Evolutionary conservation across 805 yeast genomes (phyloP).

Genomic region (Blastobotrys robertii): DNA sequence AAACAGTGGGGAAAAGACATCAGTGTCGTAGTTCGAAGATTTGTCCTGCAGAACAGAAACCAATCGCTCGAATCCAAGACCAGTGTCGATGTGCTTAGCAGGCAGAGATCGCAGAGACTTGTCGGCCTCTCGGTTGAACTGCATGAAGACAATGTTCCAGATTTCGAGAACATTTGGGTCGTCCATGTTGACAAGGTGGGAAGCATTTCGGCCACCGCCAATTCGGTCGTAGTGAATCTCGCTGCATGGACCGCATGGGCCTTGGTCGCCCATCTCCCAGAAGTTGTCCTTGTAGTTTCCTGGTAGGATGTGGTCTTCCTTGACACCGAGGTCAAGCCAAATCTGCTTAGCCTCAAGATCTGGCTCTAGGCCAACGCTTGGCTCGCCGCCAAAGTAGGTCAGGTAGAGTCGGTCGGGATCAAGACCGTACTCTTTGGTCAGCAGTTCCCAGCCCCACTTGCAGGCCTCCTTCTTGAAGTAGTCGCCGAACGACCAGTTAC

Average conservation of each 20-base stretch:
- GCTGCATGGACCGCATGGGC: conserved; percentile 99
- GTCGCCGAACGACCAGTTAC: conserved; percentile 99
- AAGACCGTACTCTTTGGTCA: conserved; percentile 77
- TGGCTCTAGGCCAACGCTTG: conserved; percentile 69
- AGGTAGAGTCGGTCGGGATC: conserved; percentile 77
- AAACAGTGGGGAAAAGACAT: conserved; percentile 87
- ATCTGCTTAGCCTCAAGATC: conserved; percentile 85
- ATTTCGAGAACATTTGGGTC: conserved; percentile 97
- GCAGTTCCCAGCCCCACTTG: conserved; percentile 78
- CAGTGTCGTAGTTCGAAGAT: conserved; percentile 92
- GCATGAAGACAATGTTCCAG: conserved; percentile 97
- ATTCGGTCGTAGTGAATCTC: conserved; percentile 97
- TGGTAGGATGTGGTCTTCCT: conserved; percentile 85
- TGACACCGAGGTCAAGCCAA: conserved; percentile 84
- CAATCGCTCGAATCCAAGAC: conserved; percentile 97
- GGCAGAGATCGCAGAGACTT: conserved; percentile 75
- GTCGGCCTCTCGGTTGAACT: conserved; percentile 89
- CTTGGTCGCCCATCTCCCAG: conserved; percentile 99
- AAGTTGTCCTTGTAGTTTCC: conserved; percentile 88
- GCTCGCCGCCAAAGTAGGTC: conserved; percentile 94
- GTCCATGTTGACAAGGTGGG: conserved; percentile 83
- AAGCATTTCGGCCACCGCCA: conserved; percentile 97
- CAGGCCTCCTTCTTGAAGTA: conserved; percentile 95
- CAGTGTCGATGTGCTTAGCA: conserved; percentile 93
- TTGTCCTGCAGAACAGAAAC: conserved; percentile 90